Evolutionary conservation across 441 rosid species (phyloP), one percentile per base, ranked within the genome.

Genomic region (Daphne laureola): DNA sequence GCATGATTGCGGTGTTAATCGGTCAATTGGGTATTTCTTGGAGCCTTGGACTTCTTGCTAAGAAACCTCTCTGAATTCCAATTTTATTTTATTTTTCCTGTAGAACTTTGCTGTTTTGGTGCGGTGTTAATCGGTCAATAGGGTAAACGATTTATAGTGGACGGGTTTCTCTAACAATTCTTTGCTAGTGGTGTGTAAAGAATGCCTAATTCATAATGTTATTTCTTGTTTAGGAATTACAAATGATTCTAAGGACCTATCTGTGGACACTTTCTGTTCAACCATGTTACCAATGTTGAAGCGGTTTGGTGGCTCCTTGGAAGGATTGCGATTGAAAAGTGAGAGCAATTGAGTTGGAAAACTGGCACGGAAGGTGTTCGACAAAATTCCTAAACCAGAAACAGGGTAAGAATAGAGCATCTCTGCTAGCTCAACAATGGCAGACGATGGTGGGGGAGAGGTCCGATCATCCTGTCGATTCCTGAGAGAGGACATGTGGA

Each of bases 11-110:
- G 85, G 86, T 26, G 57, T 76, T 62, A 79, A 66, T 70, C 75
- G 94, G 51, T 71, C 94, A 41, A 76, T 92, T 53, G 95, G 96
- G 4, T 92, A 86, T 73, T 92, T 81, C 66, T 49, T 88, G 69
- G 94, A 92, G 73, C 88, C 78, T 92, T 43, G 91, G 77, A 4
- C 66, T 92, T 64, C 83, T 92, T 44, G 79, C 79, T 2, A 86
- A 83, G 73, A 92, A 77, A 49, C 73, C 94, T 17, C 46, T 5
- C 14, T 14, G 36, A 18, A 8, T 14, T 18, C 15, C 17, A 14
- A 27, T 7, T 17, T 27, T 2, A n/a, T n/a, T n/a, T n/a, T n/a
- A n/a, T 17, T 49, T 53, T 48, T 43, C 18, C 1, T 17, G 17
- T 59, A 4, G 26, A 17, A 49, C 48, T 11, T 14, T 31, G 2